These are phyloP conservation scores for Picea glauca DNA, from an alignment of 75 land plant species.

Conservation along the genomic window DNA sequence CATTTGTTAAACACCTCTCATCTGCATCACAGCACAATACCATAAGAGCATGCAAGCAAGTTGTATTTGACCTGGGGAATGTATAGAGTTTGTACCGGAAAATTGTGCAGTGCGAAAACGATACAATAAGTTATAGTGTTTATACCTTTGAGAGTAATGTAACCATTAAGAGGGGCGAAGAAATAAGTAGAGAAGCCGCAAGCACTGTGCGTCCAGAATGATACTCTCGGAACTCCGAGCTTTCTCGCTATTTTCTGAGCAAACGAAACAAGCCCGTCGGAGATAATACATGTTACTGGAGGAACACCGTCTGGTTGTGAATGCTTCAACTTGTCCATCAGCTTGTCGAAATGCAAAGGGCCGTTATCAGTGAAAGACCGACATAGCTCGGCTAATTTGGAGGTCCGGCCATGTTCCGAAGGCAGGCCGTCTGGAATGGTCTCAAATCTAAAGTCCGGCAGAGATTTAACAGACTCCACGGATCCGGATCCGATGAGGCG, in stretches of 20 bases:
- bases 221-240: conserved; percentile 29
- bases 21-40: too few relatives aligned
- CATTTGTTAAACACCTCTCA: too few relatives aligned
- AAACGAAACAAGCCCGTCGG: conserved; percentile 35
- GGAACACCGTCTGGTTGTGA: conserved; percentile 4
- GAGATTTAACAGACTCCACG: not conserved
- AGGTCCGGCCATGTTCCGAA: conserved; percentile 16
- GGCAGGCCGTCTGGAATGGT: conserved; percentile 29
- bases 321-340: conserved; percentile 15
- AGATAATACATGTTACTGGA: conserved; percentile 42
- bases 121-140: too few relatives aligned
- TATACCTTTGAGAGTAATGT: conserved; percentile 44
- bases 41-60: too few relatives aligned
- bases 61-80: too few relatives aligned
- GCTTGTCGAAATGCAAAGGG: conserved; percentile 12
- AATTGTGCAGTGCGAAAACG: too few relatives aligned
- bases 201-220: conserved; percentile 47
- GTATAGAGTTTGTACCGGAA: too few relatives aligned
- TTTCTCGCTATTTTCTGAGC: conserved; percentile 35
- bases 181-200: conserved; percentile 34
- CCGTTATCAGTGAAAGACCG: conserved; percentile 12
- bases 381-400: conserved; percentile 21
- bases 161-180: conserved; percentile 13
- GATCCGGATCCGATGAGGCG: not conserved
- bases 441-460: conserved; percentile 13